These are phyloP conservation scores for Trifolium dubium DNA, from an alignment of 306 rosid genomes.

Conservation along the genomic window DNA sequence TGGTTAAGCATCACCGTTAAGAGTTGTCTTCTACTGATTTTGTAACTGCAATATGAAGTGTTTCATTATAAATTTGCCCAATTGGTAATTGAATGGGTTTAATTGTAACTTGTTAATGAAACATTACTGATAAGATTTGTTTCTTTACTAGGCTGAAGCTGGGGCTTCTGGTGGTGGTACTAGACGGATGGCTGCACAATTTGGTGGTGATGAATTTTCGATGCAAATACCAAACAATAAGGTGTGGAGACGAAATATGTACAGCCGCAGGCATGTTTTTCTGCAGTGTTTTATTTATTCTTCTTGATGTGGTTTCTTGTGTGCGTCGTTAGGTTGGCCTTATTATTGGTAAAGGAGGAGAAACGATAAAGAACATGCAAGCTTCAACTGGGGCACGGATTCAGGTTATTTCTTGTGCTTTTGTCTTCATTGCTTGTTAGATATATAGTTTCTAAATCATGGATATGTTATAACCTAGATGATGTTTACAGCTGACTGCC, in stretches of 20 bases:
- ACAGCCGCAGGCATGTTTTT: not conserved
- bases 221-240: slow-evolving; percentile 83
- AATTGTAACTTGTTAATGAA: not conserved
- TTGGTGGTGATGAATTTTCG: slow-evolving; percentile 75
- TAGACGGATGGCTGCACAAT: slow-evolving; percentile 71
- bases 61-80: not conserved
- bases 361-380: slow-evolving; percentile 92
- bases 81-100: not conserved
- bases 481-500: not conserved
- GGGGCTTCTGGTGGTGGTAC: slow-evolving; percentile 82
- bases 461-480: not conserved
- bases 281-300: not conserved
- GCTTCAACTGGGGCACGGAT: slow-evolving; percentile 86
- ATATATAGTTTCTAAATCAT: not conserved
- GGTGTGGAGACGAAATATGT: slow-evolving; percentile 46
- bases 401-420: slow-evolving; percentile 59
- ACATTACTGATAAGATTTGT: not conserved
- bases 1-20: not conserved
- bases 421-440: not conserved
- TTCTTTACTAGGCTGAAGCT: slow-evolving; percentile 79
- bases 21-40: not conserved
- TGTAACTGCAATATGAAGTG: not conserved
- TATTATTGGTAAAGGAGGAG: slow-evolving; percentile 97
- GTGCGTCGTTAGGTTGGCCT: slow-evolving; percentile 78
- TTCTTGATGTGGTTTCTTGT: not conserved